Evolutionary conservation across 805 yeast species (phyloP), one percentile per base, ranked within the genome.

Genomic region (Teunomyces stri): DNA sequence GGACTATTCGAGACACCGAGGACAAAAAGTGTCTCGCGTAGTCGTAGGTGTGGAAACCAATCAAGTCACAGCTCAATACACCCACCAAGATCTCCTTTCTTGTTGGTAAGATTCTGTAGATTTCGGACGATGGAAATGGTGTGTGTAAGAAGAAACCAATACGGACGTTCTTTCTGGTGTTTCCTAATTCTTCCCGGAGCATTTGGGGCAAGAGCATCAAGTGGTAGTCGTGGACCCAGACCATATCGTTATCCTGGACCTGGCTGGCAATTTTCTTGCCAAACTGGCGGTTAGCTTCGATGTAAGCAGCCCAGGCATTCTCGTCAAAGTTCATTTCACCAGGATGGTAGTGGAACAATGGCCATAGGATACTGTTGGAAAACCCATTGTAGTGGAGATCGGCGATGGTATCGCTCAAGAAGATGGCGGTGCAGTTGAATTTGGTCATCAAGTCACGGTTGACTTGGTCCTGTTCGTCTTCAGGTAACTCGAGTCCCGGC

Each of bases 311-410:
- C 99, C 99, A 94, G 1, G 97, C 96, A 51, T 81, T 82, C 64
- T 94, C 99, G 67, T 94, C 99, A 61, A 94, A 94, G 64, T 89
- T 91, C 87, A 95, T 94, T 66, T 95, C 99, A 51, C 98, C 99
- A 0, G 99, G 99, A 63, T 94, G 99, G 68, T 94, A 94, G 66
- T 94, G 99, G 74, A 94, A 94, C 51, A 95, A 70, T 1, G 99
- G 99, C 99, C 99, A 94, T 53, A 94, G 72, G 53, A 94, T 94
- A 12, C 96, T 87, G 68, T 94, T 94, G 52, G 89, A 81, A 68
- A 95, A 94, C 27, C 98, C 99, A 64, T 95, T 94, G 70, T 94
- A 94, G 69, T 94, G 98, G 54, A 94, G 75, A 60, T 94, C 98
- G 0, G 98, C 97, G 52, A 94, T 78, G 51, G 87, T 89, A 60